phyloP scores from a whole-genome alignment of 2,329 filamentous ascomycete genomes.

The Thermoascus crustaceus region DNA sequence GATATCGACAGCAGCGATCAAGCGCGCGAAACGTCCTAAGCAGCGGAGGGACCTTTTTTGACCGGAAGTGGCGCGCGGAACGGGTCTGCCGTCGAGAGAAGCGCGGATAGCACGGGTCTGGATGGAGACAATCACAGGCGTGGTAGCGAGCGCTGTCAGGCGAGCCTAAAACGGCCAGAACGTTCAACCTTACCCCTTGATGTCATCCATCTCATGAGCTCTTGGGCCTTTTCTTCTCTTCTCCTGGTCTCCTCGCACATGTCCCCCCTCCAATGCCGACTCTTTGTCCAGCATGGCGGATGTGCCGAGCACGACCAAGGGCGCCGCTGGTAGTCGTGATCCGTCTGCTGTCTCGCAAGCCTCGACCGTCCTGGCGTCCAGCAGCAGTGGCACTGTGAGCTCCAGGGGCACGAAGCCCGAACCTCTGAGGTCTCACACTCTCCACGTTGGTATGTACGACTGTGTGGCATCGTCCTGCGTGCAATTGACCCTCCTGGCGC shows the following conservation, averaged over 20 bases:
- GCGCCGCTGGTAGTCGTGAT: conserved; percentile 12
- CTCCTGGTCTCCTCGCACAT: conserved; percentile 12
- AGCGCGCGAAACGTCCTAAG: too few species aligned
- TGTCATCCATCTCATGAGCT: conserved; percentile 19
- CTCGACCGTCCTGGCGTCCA: conserved; percentile 16
- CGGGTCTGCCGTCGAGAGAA: too few species aligned
- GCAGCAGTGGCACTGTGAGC: background rate
- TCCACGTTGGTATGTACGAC: conserved; percentile 4
- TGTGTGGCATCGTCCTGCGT: too few species aligned
- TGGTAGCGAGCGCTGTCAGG: too few species aligned
- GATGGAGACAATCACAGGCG: too few species aligned
- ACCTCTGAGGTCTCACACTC: conserved; percentile 2
- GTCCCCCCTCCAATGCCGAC: conserved; percentile 13
- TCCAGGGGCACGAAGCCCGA: conserved; percentile 13
- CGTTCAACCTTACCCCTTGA: conserved; percentile 13
- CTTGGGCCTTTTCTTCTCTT: conserved; percentile 3
- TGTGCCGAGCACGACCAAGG: conserved; percentile 20
- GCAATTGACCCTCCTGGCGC: too few species aligned
- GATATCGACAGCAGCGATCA: too few species aligned
- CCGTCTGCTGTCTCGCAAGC: conserved; percentile 14
- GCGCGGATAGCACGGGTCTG: too few species aligned
- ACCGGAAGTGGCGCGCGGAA: too few species aligned
- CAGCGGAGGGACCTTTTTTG: too few species aligned
- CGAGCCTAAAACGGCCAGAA: background rate
- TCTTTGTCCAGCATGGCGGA: conserved; percentile 21